phyloP scores from a whole-genome alignment of 805 yeast genomes.

The Monosporozyma unispora region DNA sequence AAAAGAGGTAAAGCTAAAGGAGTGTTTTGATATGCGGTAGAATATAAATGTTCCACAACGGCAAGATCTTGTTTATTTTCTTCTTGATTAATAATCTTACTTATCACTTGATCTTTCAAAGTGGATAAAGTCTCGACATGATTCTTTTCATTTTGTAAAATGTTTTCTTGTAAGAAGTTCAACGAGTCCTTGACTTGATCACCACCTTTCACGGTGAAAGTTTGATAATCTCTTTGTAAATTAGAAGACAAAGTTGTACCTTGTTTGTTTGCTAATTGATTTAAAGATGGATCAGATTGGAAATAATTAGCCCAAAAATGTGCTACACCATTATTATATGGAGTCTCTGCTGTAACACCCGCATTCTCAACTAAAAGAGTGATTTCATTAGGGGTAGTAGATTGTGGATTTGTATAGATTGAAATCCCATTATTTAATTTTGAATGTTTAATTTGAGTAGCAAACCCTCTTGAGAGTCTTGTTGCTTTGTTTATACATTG shows the following conservation, averaged over 20 bases:
- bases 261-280: conserved; percentile 29
- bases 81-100: conserved; percentile 35
- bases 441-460: neutral
- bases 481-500: neutral
- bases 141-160: conserved; percentile 34
- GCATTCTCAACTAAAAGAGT: conserved; percentile 59
- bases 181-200: conserved; percentile 36
- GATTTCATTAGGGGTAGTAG: neutral
- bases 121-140: conserved; percentile 7
- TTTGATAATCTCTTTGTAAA: conserved; percentile 55
- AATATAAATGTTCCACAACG: conserved; percentile 65
- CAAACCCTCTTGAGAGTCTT: neutral
- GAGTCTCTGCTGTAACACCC: conserved; percentile 72
- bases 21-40: conserved; percentile 82
- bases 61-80: conserved; percentile 41
- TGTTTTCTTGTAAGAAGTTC: conserved; percentile 38
- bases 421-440: neutral
- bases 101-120: neutral
- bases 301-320: conserved; percentile 39
- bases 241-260: conserved; percentile 52
- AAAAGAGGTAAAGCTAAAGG: conserved; percentile 66
- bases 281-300: conserved; percentile 4
- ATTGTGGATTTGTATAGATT: neutral
- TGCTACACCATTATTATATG: conserved; percentile 76
- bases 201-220: conserved; percentile 47